These are phyloP conservation scores for Beauveria sp. DNA, from an alignment of 2,329 filamentous ascomycete species.

Conservation along the genomic window DNA sequence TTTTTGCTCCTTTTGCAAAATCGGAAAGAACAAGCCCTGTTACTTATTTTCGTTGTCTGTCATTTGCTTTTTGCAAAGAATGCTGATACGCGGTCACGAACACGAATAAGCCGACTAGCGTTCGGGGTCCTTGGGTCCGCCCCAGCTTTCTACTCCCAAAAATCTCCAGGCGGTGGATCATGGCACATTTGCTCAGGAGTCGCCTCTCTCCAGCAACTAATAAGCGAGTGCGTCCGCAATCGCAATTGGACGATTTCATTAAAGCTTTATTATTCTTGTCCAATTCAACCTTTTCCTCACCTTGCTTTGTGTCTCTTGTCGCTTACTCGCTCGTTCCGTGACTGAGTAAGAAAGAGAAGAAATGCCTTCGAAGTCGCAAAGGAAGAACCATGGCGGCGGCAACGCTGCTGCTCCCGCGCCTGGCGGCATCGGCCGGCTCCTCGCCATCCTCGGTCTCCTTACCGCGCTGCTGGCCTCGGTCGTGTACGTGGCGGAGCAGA, in stretches of 20 bases:
- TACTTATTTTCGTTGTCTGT: too few relatives aligned
- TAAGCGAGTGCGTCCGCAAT: neutral
- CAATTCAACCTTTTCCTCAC: neutral
- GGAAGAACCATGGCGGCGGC: constrained; percentile 1
- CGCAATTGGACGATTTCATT: neutral
- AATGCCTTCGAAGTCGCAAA: constrained; percentile 11
- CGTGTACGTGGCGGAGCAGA: constrained; percentile 49
- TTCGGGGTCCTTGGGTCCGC: constrained; percentile 6
- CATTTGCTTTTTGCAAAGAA: too few relatives aligned
- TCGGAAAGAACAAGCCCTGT: neutral
- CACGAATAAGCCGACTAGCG: constrained; percentile 6
- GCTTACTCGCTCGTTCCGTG: neutral
- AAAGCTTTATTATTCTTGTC: neutral
- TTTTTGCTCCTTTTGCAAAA: neutral
- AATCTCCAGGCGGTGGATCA: constrained; percentile 21
- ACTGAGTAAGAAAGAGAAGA: neutral
- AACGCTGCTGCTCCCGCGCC: neutral
- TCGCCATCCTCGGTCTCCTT: constrained; percentile 44
- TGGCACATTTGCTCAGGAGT: constrained; percentile 18
- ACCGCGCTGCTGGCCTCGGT: constrained; percentile 47
- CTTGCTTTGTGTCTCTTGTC: neutral
- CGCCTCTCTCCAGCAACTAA: neutral
- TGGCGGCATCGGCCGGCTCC: constrained; percentile 27
- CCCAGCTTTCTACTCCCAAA: too few relatives aligned
- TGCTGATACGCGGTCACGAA: neutral